phyloP scores from a whole-genome alignment of 2,329 filamentous ascomycete genomes.

The Trichoderma koningii region DNA sequence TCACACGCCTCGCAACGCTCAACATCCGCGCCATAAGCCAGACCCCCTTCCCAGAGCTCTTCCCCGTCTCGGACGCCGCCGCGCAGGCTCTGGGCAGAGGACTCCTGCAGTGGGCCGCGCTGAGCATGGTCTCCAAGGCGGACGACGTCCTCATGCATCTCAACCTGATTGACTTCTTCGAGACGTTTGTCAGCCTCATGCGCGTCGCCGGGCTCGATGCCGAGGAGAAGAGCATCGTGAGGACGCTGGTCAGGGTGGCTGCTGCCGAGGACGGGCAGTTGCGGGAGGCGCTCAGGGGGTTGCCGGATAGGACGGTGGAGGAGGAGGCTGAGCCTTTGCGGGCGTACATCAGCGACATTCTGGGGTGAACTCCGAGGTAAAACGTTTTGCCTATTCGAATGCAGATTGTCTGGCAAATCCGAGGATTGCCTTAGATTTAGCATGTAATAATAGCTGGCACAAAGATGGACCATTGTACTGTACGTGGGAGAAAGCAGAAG shows the following conservation, averaged over 20 bases:
- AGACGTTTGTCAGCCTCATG: slow-evolving; percentile 53
- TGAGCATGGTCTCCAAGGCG: slow-evolving; percentile 53
- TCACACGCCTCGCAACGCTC: slow-evolving; percentile 53
- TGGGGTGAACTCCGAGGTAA: slow-evolving; percentile 34
- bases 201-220: slow-evolving; percentile 43
- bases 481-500: not conserved
- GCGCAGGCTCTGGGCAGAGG: slow-evolving; percentile 40
- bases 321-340: slow-evolving; percentile 54
- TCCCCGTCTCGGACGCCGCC: slow-evolving; percentile 31
- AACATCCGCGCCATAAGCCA: slow-evolving; percentile 47
- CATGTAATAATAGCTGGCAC: slow-evolving; percentile 34
- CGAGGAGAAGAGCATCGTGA: slow-evolving; percentile 43
- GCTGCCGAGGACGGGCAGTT: slow-evolving; percentile 44
- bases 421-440: slow-evolving; percentile 36
- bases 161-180: slow-evolving; percentile 56
- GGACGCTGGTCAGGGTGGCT: slow-evolving; percentile 47
- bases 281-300: slow-evolving; percentile 41
- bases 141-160: slow-evolving; percentile 57
- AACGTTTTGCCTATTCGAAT: not conserved
- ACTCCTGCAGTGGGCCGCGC: slow-evolving; percentile 53
- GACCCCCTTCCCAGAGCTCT: slow-evolving; percentile 43
- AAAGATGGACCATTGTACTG: not conserved
- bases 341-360: slow-evolving; percentile 47
- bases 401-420: not conserved
- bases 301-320: slow-evolving; percentile 54